These are phyloP conservation scores for Stephania yunnanensis DNA, from an alignment of 164 flowering plant genomes.

Conservation along the genomic window DNA sequence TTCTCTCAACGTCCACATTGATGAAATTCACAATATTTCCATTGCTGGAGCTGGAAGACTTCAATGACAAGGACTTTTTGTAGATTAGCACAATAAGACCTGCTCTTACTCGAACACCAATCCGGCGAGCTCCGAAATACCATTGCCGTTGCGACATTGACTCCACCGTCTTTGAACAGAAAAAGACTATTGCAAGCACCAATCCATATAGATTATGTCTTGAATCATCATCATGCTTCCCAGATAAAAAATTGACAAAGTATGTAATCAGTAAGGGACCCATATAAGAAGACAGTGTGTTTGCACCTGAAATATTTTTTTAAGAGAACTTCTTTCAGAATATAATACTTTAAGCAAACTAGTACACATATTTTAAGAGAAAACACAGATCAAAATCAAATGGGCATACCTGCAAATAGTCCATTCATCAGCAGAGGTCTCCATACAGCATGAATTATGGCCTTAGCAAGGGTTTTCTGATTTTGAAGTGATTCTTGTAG, in stretches of 20 bases:
- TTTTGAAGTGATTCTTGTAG: slow-evolving; percentile 42
- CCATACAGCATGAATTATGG: slow-evolving; percentile 39
- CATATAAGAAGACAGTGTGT: slow-evolving; percentile 63
- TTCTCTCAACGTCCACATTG: slow-evolving; percentile 72
- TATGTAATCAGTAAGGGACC: slow-evolving; percentile 68
- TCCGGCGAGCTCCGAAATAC: slow-evolving; percentile 74
- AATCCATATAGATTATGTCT: slow-evolving; percentile 40
- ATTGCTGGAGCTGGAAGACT: slow-evolving; percentile 37
- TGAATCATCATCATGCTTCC: slow-evolving; percentile 33
- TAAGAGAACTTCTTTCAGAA: not conserved
- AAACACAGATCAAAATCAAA: too few relatives aligned
- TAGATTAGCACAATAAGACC: slow-evolving; percentile 54
- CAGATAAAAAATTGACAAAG: slow-evolving; percentile 56
- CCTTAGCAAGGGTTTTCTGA: slow-evolving; percentile 44
- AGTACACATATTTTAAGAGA: not conserved
- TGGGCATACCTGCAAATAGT: slow-evolving; percentile 58
- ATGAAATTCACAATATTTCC: slow-evolving; percentile 57
- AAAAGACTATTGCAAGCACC: slow-evolving; percentile 54
- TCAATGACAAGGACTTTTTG: slow-evolving; percentile 46
- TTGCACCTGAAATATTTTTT: slow-evolving; percentile 38
- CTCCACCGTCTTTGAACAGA: slow-evolving; percentile 60
- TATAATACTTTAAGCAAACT: not conserved
- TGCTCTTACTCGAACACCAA: slow-evolving; percentile 59
- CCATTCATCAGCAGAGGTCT: slow-evolving; percentile 57
- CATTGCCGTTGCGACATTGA: slow-evolving; percentile 75